Evolutionary conservation across 2,329 filamentous ascomycete species (phyloP).

Genomic region (Phialophora expanda): DNA sequence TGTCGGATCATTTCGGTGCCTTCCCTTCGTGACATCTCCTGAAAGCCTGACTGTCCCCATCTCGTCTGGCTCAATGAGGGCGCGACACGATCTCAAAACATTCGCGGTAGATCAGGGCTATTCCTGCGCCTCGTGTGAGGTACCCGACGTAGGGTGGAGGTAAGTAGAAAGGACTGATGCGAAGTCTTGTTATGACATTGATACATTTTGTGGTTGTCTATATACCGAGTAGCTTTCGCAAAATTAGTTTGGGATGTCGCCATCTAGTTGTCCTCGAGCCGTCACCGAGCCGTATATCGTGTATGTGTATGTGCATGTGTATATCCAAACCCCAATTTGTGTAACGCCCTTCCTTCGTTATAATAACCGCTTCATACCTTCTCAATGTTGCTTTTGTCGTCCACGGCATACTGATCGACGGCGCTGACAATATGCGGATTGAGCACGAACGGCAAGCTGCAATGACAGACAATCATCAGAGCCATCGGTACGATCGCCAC

Average conservation of each 20-base stretch:
- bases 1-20: constrained; percentile 24
- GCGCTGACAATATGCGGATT: constrained; percentile 30
- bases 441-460: constrained; percentile 31
- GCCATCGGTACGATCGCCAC: constrained; percentile 78
- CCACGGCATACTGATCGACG: constrained; percentile 31
- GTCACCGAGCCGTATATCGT: constrained; percentile 27
- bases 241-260: constrained; percentile 30
- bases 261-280: constrained; percentile 26
- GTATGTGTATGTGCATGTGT: constrained; percentile 15
- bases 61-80: constrained; percentile 20
- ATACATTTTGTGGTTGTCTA: constrained; percentile 30
- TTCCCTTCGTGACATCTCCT: constrained; percentile 24
- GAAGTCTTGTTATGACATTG: constrained; percentile 13
- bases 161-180: constrained; percentile 13
- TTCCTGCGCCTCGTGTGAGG: constrained; percentile 19
- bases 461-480: constrained; percentile 34
- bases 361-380: constrained; percentile 27
- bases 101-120: constrained; percentile 24
- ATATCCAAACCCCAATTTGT: constrained; percentile 24
- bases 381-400: constrained; percentile 31
- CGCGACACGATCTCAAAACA: constrained; percentile 21
- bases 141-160: constrained; percentile 24
- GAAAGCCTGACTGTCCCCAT: constrained; percentile 23
- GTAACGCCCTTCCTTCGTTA: constrained; percentile 24
- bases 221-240: constrained; percentile 30